phyloP scores from a whole-genome alignment of 2,329 filamentous ascomycete genomes.

The Botryosphaeria dothidea region DNA sequence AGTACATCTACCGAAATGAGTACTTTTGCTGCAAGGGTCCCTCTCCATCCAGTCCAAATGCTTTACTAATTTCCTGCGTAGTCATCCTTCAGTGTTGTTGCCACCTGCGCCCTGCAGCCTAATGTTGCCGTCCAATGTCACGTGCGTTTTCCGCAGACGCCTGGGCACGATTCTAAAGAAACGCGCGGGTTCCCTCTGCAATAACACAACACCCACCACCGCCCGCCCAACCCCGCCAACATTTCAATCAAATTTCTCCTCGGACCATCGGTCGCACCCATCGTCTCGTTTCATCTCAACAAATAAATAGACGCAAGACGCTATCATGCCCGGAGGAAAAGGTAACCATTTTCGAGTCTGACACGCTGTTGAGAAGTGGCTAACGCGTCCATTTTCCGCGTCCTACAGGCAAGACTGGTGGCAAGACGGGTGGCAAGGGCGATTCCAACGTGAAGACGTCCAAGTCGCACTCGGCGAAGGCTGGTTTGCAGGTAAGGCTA shows the following conservation, averaged over 20 bases:
- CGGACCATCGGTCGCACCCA: slow-evolving; percentile 7
- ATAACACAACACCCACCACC: slow-evolving; percentile 15
- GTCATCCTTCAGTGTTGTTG: neutral
- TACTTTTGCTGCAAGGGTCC: neutral
- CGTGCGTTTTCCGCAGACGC: neutral
- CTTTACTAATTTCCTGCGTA: neutral
- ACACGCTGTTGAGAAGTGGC: slow-evolving; percentile 24
- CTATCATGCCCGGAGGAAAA: slow-evolving; percentile 79
- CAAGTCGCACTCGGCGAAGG: slow-evolving; percentile 91
- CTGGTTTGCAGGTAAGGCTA: slow-evolving; percentile 84
- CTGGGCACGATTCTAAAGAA: slow-evolving; percentile 15
- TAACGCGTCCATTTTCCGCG: slow-evolving; percentile 28
- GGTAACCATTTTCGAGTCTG: slow-evolving; percentile 59
- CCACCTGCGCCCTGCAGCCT: slow-evolving; percentile 1
- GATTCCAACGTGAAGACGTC: slow-evolving; percentile 80
- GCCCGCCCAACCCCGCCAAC: slow-evolving; percentile 9
- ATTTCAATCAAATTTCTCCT: neutral
- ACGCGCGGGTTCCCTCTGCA: slow-evolving; percentile 12
- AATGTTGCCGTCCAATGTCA: neutral
- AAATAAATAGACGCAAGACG: neutral
- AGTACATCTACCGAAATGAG: neutral
- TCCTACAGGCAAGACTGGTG: slow-evolving; percentile 61
- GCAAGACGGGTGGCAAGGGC: slow-evolving; percentile 86
- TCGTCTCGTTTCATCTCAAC: neutral
- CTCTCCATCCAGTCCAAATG: neutral